Evolutionary conservation across 78 protist genomes (phyloP), one percentile per base, ranked within the genome.

Genomic region (Blattamonas nauphoetae): DNA sequence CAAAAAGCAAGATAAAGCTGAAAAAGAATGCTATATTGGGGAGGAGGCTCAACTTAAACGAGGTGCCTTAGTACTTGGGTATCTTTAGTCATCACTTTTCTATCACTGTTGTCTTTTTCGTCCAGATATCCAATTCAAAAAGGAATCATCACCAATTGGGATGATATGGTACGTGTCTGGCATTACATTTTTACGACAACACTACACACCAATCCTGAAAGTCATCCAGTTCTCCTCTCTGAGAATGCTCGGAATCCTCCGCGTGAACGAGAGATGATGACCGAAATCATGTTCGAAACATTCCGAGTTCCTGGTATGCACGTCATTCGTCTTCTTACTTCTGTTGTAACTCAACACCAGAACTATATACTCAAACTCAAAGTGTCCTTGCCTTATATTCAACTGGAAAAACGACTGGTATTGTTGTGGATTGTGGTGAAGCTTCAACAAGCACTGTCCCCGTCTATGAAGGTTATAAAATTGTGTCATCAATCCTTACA

Each of bases 401-500:
- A 44, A 11, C 45, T 1, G 92, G 89, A 1, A 4, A 44, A 0
- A 44, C 81, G 82, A 93, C 93, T 5, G 95, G 94, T 45, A 45
- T 91, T 41, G 95, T 93, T 0, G 78, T 93, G 5, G 93, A 93
- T 81, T 82, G 89, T 33, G 95, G 95, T 3, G 95, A 88, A 0
- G 92, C 89, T 43, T 90, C 45, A 45, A 85, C 89, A 3, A 44
- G 36, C 35, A 1, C n/a, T 44, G 81, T 86, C 4, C 91, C 91
- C 36, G 3, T 89, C 6, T 36, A 44, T 45, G 89, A 89, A 33
- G 45, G 63, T 0, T 41, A 64, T 33, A 2, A 1, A 1, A 1
- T 86, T 38, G 42, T 0, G 1, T 33, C 44, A 29, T 45, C 84
- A 21, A 63, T 78, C 80, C 45, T 63, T 1, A 3, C n/a, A 0